Evolutionary conservation across 2,329 filamentous ascomycete species (phyloP), one percentile per base, ranked within the genome.

Genomic region (Magnaporthiopsis rhizophila): DNA sequence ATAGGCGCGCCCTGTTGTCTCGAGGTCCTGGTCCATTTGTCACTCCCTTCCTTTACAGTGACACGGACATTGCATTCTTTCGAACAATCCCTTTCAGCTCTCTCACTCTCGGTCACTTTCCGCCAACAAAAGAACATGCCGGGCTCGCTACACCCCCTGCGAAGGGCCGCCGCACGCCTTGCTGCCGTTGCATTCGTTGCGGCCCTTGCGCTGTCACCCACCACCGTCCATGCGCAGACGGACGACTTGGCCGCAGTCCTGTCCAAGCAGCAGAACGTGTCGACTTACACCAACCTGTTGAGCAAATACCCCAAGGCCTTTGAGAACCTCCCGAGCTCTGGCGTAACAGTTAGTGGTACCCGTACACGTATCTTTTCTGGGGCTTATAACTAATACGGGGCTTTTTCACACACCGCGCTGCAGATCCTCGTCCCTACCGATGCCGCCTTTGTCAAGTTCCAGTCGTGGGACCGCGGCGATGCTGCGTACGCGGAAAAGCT

Each of bases 341-440:
- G 80, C 61, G 74, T 81, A 45, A 82, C 80, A 2, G 78, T 80
- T 69, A 66, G 77, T 59, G 12, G 11, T 38, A 30, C 30, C 30
- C 30, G 30, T 38, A 13, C 36, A 21, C n/a, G 21, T 21, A 3
- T 24, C n/a, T 2, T n/a, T 9, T 58, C 21, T 58, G n/a, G 56
- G n/a, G 8, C n/a, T 58, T 58, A 24, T 18, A 13, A 24, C 36
- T 38, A 5, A 38, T 38, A 38, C 36, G 12, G 3, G 12, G 12
- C 34, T 7, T 36, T 36, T 36, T 36, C 12, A 12, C 12, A 3
- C 36, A 38, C 36, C 36, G 11, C 36, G 11, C 11, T 38, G 21
- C 62, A 76, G 74, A 78, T 88, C 67, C 82, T 87, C 67, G 85
- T 82, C 0, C 86, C 86, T 11, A 81, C 77, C 65, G 83, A 87